Evolutionary conservation across 352 stramenopile genomes (phyloP).

Genomic region (Globisporangium carolinianum): DNA sequence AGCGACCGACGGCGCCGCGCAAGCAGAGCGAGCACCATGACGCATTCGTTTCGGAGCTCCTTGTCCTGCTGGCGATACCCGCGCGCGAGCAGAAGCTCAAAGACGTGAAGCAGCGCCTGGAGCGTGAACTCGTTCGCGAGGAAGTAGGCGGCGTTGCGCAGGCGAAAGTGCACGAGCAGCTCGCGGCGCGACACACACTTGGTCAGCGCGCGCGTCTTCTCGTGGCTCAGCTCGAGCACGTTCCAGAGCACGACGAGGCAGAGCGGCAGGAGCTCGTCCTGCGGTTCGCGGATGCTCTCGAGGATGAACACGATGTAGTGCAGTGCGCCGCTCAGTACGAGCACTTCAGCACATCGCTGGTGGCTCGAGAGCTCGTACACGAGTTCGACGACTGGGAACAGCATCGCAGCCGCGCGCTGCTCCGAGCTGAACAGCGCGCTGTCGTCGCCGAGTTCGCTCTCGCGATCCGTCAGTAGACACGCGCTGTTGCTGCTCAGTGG

Average conservation of each 20-base stretch:
- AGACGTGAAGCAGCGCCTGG: constrained; percentile 41
- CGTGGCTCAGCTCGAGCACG: constrained; percentile 55
- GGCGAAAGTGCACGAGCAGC: constrained; percentile 48
- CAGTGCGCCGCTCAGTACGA: constrained; percentile 56
- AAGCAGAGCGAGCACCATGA: constrained; percentile 65
- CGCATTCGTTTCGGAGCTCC: constrained; percentile 66
- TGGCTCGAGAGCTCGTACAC: constrained; percentile 61
- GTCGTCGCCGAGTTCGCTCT: background rate
- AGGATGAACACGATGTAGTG: constrained; percentile 68
- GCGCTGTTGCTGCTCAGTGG: background rate
- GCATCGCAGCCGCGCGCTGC: constrained; percentile 19
- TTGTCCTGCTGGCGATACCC: constrained; percentile 74
- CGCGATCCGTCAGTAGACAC: background rate
- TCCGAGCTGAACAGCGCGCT: background rate
- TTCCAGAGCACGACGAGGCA: constrained; percentile 75
- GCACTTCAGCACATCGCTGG: constrained; percentile 54
- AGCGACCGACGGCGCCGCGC: constrained; percentile 35
- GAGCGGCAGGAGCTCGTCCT: constrained; percentile 65
- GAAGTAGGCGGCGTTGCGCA: constrained; percentile 59
- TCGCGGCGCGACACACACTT: constrained; percentile 46
- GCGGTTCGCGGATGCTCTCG: constrained; percentile 34
- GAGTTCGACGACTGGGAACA: constrained; percentile 61
- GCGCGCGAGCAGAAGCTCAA: constrained; percentile 47
- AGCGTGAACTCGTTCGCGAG: constrained; percentile 54
- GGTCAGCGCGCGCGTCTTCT: constrained; percentile 33